phyloP scores from a whole-genome alignment of 345 rosid species.

The Eucalyptus leucophloia region DNA sequence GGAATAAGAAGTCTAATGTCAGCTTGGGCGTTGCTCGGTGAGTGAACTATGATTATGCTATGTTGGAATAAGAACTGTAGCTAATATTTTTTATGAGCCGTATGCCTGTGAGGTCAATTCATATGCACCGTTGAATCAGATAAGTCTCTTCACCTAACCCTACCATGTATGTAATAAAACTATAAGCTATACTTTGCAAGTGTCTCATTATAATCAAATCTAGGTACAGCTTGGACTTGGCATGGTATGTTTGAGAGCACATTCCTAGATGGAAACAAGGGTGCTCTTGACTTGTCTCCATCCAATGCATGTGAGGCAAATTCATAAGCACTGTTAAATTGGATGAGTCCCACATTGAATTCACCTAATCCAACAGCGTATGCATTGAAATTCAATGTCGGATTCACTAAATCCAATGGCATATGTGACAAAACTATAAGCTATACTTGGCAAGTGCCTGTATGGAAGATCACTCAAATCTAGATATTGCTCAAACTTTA shows the following conservation, averaged over 20 bases:
- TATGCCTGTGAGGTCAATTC: background rate
- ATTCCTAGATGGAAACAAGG: background rate
- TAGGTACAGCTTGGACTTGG: too few relatives aligned
- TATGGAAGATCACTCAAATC: background rate
- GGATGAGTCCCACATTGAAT: background rate
- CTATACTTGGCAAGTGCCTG: background rate
- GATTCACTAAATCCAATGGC: background rate
- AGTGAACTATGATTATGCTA: too few relatives aligned
- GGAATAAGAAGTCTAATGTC: too few relatives aligned
- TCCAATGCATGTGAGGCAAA: background rate
- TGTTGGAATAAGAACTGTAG: background rate
- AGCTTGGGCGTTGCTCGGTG: too few relatives aligned
- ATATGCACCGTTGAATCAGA: background rate
- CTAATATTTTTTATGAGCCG: background rate
- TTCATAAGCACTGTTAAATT: background rate
- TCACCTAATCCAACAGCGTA: background rate
- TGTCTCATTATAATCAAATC: background rate
- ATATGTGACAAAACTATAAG: background rate
- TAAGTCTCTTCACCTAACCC: background rate
- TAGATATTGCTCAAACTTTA: background rate
- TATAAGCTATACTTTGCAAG: background rate
- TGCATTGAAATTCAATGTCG: rapidly evolving
- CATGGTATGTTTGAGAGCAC: background rate
- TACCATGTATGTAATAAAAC: background rate
- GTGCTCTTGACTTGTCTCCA: background rate